phyloP scores from a whole-genome alignment of 129 eudicot species.

The Heracleum sosnowskyi region DNA sequence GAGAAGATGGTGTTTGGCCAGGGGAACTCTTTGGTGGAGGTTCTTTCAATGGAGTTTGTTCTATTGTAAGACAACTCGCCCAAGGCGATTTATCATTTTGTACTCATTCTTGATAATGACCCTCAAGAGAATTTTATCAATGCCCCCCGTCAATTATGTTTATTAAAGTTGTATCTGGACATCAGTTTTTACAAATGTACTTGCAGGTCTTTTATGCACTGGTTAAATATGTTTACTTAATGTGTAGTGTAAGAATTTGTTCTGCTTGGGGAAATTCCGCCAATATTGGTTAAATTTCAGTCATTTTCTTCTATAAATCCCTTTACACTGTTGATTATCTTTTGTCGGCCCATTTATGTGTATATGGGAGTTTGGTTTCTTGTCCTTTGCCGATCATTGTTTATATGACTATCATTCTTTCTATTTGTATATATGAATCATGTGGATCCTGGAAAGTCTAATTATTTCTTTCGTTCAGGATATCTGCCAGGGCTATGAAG shows the following conservation, averaged over 20 bases:
- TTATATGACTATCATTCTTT: background rate
- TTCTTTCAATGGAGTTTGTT: constrained; percentile 73
- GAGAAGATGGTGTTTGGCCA: constrained; percentile 34
- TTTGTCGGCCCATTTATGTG: background rate
- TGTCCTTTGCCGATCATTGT: constrained; percentile 2
- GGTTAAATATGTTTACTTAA: constrained; percentile 11
- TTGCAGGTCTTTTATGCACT: constrained; percentile 24
- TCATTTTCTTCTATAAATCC: background rate
- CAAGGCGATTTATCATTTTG: constrained; percentile 67
- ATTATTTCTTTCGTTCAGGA: constrained; percentile 72
- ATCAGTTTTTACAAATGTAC: constrained; percentile 22
- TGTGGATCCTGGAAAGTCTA: constrained; percentile 47
- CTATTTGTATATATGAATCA: constrained; percentile 13
- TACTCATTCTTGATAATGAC: constrained; percentile 66
- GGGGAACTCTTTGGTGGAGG: constrained; percentile 52
- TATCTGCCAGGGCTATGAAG: constrained; percentile 66
- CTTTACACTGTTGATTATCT: constrained; percentile 2
- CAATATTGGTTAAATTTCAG: constrained; percentile 1
- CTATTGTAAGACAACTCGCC: constrained; percentile 97
- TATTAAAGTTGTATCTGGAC: constrained; percentile 33
- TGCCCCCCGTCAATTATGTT: background rate
- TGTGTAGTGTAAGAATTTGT: constrained; percentile 16
- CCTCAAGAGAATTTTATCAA: constrained; percentile 26
- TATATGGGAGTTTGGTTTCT: constrained; percentile 11
- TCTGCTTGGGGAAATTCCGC: background rate